Percentiles rank a stretch among this genome's conserved stretches.
Conservation (phyloP, 2,329 filamentous ascomycete genomes). For the Phyllosticta paracitricarpa region DNA sequence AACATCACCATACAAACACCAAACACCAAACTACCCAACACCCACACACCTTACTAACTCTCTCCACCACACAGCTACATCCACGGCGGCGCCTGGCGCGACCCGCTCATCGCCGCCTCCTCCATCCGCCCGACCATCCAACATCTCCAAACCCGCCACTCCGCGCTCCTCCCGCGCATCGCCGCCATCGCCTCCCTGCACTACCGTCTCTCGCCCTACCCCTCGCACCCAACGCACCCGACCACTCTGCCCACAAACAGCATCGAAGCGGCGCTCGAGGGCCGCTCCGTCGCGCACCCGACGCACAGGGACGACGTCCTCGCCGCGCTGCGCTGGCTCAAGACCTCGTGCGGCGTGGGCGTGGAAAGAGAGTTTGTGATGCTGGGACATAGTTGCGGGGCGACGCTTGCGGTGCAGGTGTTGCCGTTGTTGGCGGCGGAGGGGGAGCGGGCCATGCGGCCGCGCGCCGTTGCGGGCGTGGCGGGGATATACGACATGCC, state of each 20-base stretch:
- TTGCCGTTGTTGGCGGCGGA: conserved; percentile 34
- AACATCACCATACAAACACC: too few species aligned
- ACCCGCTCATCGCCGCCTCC: conserved; percentile 30
- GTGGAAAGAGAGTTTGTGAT: conserved; percentile 29
- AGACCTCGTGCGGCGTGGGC: conserved; percentile 30
- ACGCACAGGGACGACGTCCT: conserved; percentile 51
- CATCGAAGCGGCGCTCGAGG: conserved; percentile 33
- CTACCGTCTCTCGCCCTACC: conserved; percentile 51
- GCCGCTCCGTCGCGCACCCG: conserved; percentile 46
- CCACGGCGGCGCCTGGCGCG: conserved; percentile 42
- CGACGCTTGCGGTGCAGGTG: conserved; percentile 53
- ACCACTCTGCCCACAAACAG: conserved; percentile 34
- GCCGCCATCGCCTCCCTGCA: conserved; percentile 55
- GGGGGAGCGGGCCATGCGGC: conserved; percentile 21
- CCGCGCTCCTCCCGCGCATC: conserved; percentile 26
- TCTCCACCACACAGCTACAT: conserved; percentile 26
- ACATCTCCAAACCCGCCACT: too few species aligned
- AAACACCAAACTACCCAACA: background rate
- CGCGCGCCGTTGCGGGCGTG: conserved; percentile 47
- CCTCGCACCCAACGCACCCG: conserved; percentile 35
- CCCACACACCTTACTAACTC: background rate
- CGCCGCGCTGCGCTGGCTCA: conserved; percentile 36
- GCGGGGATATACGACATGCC: conserved; percentile 59
- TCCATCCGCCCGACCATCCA: conserved; percentile 27
- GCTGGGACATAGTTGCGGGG: conserved; percentile 54